A percentile compares a stretch with the other conserved stretches of the same genome.
Conservation (phyloP, 306 rosid genomes). For the Quercus suber region DNA sequence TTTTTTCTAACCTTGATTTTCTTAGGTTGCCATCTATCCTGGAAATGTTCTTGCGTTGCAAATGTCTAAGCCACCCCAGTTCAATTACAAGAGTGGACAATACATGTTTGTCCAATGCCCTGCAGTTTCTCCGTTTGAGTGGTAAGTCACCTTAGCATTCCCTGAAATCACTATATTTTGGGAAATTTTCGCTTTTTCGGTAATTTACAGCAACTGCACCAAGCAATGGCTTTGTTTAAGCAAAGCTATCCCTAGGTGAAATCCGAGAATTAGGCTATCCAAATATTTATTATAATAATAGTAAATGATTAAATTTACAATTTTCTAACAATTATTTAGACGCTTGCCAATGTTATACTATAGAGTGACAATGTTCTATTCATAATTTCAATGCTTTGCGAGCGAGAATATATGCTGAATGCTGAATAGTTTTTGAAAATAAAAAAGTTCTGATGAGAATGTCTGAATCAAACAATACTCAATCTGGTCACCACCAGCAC, state of each 20-base stretch:
- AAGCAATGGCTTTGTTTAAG: background rate
- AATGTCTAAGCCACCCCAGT: conserved; percentile 95
- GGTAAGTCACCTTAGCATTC: conserved; percentile 45
- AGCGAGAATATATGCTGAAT: background rate
- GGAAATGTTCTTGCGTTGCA: conserved; percentile 95
- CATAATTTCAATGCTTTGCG: background rate
- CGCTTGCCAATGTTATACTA: background rate
- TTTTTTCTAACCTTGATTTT: background rate
- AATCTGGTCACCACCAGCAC: background rate
- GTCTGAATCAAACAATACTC: background rate
- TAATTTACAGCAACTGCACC: background rate
- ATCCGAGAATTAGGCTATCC: background rate
- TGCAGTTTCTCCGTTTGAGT: conserved; percentile 95
- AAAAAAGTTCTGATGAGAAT: background rate
- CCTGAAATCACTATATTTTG: background rate
- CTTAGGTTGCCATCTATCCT: conserved; percentile 93
- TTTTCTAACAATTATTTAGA: background rate
- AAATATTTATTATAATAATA: no score
- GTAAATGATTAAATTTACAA: no score
- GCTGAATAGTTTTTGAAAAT: background rate
- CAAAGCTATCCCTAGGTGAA: background rate
- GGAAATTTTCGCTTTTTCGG: background rate
- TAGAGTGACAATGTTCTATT: background rate
- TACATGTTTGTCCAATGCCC: conserved; percentile 99
- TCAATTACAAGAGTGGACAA: conserved; percentile 92